Evolutionary conservation across 2,329 filamentous ascomycete genomes (phyloP), one percentile per base, ranked within the genome.

Genomic region (Penicillium sp.): DNA sequence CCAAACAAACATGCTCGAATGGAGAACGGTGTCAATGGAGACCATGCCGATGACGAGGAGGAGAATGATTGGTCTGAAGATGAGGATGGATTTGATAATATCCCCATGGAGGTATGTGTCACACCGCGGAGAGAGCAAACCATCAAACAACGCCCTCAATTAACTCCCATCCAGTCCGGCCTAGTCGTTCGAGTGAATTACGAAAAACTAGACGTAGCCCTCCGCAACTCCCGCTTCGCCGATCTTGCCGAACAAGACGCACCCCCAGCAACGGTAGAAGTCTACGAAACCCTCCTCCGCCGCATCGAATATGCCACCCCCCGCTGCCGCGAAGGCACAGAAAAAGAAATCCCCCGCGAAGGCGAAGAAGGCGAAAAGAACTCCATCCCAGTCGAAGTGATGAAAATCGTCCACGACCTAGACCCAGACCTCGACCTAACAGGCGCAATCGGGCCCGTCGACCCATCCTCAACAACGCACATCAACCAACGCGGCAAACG

Each of bases 131-230:
- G n/a, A n/a, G 7, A 8, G 18, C 29, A 31, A 2, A 1, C 19
- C 11, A 3, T 26, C 39, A 5, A 19, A 59, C 58, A 44, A 57
- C 52, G 46, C 31, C 14, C 6, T 33, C 18, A 60, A 51, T 48
- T 57, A 45, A 56, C n/a, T 18, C 37, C n/a, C 31, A 52, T 1
- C 8, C 68, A 95, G 87, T 83, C 85, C 46, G 83, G 89, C 54
- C 79, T 92, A 60, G 81, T 92, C 31, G 79, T 97, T 45, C 85
- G 88, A 24, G 80, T 97, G 51, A 97, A 96, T 69, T 88, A 91
- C 66, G 88, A 92, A 52, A 95, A 93, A 71, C 90, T 91, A 55
- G 79, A 88, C 6, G 90, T 97, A 9, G 87, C 90, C 46, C 80
- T 96, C 59, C 90, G 93, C 52, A 96, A 91, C 65, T 83, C 87